Conservation (phyloP, 495 filamentous ascomycete genomes). For the Tuber brumale region DNA sequence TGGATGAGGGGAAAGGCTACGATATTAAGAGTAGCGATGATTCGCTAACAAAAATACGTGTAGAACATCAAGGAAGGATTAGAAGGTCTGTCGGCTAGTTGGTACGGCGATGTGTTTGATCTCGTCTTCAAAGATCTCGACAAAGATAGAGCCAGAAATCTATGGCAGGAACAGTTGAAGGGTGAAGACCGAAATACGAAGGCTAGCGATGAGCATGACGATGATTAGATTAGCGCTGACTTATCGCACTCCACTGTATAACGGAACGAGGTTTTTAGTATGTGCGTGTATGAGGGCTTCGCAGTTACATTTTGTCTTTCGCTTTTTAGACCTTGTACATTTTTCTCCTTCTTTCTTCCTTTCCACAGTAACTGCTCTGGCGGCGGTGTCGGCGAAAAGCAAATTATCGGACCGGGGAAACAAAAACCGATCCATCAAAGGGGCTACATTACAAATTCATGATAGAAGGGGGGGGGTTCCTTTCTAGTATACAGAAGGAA, state of each 20-base stretch:
- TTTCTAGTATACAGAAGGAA: neutral
- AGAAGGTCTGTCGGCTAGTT: constrained; percentile 77
- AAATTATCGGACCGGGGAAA: neutral
- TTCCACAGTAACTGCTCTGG: neutral
- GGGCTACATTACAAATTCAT: neutral
- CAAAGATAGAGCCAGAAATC: constrained; percentile 58
- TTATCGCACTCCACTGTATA: neutral
- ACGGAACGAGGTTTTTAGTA: neutral
- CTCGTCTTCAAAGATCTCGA: constrained; percentile 83
- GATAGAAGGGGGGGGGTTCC: neutral
- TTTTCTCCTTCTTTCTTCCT: neutral
- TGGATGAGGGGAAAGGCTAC: neutral
- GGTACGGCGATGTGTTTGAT: constrained; percentile 92
- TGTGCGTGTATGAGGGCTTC: neutral
- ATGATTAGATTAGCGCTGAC: constrained; percentile 18
- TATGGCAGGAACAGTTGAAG: constrained; percentile 70
- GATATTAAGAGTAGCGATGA: too few relatives aligned
- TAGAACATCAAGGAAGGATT: constrained; percentile 97
- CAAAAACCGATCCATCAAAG: neutral
- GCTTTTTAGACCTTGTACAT: neutral
- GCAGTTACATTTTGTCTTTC: neutral
- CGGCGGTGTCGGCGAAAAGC: neutral
- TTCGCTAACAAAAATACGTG: constrained; percentile 43
- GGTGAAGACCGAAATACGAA: constrained; percentile 48
- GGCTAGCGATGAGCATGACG: constrained; percentile 41